Percentiles rank a stretch among this genome's conserved stretches.
Evolutionary conservation across 345 rosid genomes (phyloP).

Genomic region (Barbarea vulgaris): DNA sequence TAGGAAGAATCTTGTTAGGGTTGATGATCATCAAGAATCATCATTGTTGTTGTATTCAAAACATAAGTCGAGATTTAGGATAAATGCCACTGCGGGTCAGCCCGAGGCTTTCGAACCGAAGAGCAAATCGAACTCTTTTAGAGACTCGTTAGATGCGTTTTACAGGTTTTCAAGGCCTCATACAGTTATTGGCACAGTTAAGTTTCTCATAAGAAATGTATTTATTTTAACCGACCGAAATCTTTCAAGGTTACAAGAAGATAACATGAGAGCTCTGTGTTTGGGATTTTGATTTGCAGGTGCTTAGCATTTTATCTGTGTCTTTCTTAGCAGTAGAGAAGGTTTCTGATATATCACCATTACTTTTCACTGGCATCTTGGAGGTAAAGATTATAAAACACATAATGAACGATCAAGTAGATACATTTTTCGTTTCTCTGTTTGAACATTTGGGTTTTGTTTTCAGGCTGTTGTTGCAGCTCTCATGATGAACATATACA

Average conservation of each 20-base stretch:
- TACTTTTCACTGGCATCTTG: constrained; percentile 67
- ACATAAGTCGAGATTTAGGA: constrained; percentile 43
- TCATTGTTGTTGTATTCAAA: constrained; percentile 16
- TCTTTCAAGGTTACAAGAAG: neutral
- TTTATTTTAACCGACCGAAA: neutral
- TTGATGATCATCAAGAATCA: constrained; percentile 35
- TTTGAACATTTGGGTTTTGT: constrained; percentile 14
- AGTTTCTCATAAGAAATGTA: constrained; percentile 40
- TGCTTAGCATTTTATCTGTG: constrained; percentile 88
- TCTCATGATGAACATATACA: constrained; percentile 91
- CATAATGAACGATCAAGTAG: neutral
- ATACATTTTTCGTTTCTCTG: neutral
- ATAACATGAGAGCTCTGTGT: constrained; percentile 11
- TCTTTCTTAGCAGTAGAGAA: constrained; percentile 87
- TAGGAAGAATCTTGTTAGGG: constrained; percentile 39
- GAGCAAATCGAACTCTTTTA: constrained; percentile 41
- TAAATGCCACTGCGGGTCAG: constrained; percentile 62
- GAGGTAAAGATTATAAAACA: constrained; percentile 52
- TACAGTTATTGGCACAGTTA: constrained; percentile 94
- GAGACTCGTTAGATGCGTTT: constrained; percentile 64
- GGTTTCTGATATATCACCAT: constrained; percentile 72
- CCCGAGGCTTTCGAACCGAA: constrained; percentile 54
- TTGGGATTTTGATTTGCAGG: constrained; percentile 48
- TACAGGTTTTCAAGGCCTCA: constrained; percentile 96
- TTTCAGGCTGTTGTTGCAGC: constrained; percentile 90